Evolutionary conservation across 169 alveolate species (phyloP).

Genomic region (Miamiensis avidus): DNA sequence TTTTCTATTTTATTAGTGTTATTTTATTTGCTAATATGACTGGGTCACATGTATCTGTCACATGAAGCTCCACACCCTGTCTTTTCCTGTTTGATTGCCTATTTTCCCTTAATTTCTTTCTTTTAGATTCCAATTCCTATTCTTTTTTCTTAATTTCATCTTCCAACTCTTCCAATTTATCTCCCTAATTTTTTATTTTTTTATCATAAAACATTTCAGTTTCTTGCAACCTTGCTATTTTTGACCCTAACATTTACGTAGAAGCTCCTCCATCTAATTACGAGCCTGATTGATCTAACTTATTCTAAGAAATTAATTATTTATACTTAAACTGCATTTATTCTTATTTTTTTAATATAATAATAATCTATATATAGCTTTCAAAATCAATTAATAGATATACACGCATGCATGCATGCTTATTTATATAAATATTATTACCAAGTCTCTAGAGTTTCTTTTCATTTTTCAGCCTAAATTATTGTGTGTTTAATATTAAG

Average conservation of each 20-base stretch:
- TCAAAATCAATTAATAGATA: no score
- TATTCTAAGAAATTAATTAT: no score
- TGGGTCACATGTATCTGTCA: background rate
- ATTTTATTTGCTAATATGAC: background rate
- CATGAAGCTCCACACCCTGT: background rate
- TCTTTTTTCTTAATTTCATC: constrained; percentile 22
- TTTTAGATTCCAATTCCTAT: background rate
- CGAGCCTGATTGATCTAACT: background rate
- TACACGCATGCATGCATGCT: no score
- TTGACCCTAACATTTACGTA: background rate
- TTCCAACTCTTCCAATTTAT: constrained; percentile 4
- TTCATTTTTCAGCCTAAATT: no score
- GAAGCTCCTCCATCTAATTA: background rate
- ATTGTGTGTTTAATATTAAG: no score
- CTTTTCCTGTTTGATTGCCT: background rate
- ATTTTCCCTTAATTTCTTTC: constrained; percentile 16
- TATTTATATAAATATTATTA: no score
- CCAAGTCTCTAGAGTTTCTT: no score
- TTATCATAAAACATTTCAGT: background rate
- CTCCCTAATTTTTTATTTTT: background rate
- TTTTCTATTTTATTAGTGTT: background rate
- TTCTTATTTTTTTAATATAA: background rate
- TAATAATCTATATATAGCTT: no score
- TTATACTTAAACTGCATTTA: no score
- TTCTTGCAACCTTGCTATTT: constrained; percentile 18